Evolutionary conservation across 2,329 filamentous ascomycete genomes (phyloP).

Genomic region (Pseudogymnoascus sp.): DNA sequence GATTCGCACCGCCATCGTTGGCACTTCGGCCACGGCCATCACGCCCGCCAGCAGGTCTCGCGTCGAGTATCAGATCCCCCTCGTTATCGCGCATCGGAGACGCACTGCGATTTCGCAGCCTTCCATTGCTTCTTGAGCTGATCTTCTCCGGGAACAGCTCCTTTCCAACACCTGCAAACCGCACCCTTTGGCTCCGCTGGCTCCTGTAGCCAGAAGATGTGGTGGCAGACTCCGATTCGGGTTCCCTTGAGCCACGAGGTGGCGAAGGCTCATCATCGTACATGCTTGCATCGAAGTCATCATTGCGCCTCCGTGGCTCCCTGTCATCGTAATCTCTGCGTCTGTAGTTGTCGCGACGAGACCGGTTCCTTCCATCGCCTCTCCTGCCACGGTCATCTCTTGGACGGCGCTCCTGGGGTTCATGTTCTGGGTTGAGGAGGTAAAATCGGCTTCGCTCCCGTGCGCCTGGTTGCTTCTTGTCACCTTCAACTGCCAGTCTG

Average conservation of each 20-base stretch:
- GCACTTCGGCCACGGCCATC: constrained; percentile 10
- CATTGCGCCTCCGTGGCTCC: constrained; percentile 29
- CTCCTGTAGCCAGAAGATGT: constrained; percentile 24
- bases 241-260: constrained; percentile 25
- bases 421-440: constrained; percentile 80
- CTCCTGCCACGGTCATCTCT: constrained; percentile 39
- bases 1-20: constrained; percentile 30
- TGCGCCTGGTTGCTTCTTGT: constrained; percentile 73
- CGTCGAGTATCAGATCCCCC: constrained; percentile 18
- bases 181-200: constrained; percentile 17
- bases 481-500: constrained; percentile 62
- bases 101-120: constrained; percentile 27
- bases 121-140: constrained; percentile 23
- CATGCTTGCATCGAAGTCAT: constrained; percentile 65
- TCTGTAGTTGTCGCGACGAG: constrained; percentile 46
- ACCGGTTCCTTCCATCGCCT: constrained; percentile 26
- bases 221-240: constrained; percentile 13
- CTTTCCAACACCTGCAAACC: constrained; percentile 29
- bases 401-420: constrained; percentile 64
- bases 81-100: constrained; percentile 29
- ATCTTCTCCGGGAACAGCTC: constrained; percentile 52
- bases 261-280: constrained; percentile 53
- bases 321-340: constrained; percentile 45
- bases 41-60: constrained; percentile 17
- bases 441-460: constrained; percentile 83